phyloP scores from a whole-genome alignment of 2,329 filamentous ascomycete species.

The Beauveria sp. region DNA sequence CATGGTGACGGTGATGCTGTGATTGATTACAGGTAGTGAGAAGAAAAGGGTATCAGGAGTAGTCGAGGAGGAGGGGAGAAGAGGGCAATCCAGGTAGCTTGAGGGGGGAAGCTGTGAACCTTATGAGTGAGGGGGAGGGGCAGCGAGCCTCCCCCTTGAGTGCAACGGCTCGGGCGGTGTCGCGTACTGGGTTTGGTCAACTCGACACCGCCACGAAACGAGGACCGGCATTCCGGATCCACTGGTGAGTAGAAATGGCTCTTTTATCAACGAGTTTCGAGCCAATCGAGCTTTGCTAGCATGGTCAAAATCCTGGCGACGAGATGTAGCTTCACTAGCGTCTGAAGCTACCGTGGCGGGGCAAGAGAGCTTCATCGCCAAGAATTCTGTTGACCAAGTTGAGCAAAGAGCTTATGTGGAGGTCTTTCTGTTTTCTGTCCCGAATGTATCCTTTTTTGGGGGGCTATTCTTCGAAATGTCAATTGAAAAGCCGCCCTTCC shows the following conservation, averaged over 20 bases:
- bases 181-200: neutral
- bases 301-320: neutral
- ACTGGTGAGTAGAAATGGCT: neutral
- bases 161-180: no score
- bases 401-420: neutral
- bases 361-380: neutral
- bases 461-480: neutral
- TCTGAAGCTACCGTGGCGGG: neutral
- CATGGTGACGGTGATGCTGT: neutral
- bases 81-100: neutral
- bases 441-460: neutral
- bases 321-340: neutral
- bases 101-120: neutral
- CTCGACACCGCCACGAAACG: conserved; percentile 1
- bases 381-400: neutral
- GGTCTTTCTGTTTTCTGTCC: neutral
- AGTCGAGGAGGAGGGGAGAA: neutral
- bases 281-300: neutral
- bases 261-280: neutral
- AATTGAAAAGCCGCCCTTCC: neutral
- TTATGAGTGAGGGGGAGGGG: neutral
- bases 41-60: neutral
- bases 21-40: neutral
- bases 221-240: neutral
- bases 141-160: neutral